Percentiles rank a stretch among this genome's conserved stretches.
These are phyloP conservation scores for Luffa acutangula DNA, from an alignment of 306 rosid species.

Conservation along the genomic window DNA sequence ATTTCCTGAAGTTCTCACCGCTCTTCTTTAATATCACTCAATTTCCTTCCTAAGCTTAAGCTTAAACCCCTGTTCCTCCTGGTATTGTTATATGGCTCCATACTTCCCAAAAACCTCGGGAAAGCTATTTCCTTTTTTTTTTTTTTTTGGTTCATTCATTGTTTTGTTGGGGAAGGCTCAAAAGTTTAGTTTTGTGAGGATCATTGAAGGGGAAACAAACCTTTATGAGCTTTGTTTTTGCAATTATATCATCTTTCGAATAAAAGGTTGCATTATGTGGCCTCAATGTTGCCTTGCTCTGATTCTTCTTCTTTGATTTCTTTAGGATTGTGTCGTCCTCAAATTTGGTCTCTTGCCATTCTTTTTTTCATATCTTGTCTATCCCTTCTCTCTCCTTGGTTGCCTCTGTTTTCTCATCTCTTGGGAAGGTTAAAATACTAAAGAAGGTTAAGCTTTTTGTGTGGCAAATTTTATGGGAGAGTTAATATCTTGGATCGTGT, in stretches of 20 bases:
- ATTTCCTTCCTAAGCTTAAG: too few relatives aligned
- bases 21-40: neutral
- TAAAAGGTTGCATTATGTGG: neutral
- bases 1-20: neutral
- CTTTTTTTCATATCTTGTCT: neutral
- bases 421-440: too few relatives aligned
- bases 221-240: too few relatives aligned
- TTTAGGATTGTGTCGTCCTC: neutral
- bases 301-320: neutral
- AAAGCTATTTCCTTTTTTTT: too few relatives aligned
- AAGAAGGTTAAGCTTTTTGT: too few relatives aligned
- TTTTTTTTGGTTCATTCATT: neutral
- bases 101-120: too few relatives aligned
- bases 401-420: neutral
- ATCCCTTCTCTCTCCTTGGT: neutral
- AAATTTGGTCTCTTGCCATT: neutral
- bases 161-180: neutral
- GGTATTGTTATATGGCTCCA: too few relatives aligned
- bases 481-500: too few relatives aligned
- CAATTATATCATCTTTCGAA: neutral
- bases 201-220: neutral
- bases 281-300: neutral
- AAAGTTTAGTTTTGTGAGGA: too few relatives aligned
- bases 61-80: too few relatives aligned
- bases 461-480: too few relatives aligned